A percentile compares a stretch with the other conserved stretches of the same genome.
These are phyloP conservation scores for Pythium myriotylum DNA, from an alignment of 352 stramenopile species.

Conservation along the genomic window DNA sequence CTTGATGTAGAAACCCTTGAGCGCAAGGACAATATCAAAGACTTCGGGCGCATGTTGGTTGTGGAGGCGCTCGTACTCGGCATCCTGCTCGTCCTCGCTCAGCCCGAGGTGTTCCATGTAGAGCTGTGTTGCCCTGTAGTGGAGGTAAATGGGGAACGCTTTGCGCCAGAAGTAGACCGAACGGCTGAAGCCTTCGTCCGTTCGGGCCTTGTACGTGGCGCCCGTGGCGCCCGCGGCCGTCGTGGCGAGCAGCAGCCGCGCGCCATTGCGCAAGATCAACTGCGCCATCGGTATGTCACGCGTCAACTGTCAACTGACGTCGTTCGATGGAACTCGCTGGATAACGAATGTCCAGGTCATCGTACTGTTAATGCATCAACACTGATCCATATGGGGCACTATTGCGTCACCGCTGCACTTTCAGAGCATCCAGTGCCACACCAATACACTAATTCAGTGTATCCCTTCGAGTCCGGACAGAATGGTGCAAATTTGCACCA, in stretches of 20 bases:
- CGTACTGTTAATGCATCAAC: neutral
- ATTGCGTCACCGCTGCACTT: too few relatives aligned
- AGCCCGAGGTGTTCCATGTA: conserved; percentile 66
- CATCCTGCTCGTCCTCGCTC: conserved; percentile 55
- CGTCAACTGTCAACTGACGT: conserved; percentile 22
- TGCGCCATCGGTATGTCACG: conserved; percentile 24
- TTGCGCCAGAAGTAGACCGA: conserved; percentile 89
- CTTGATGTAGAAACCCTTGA: conserved; percentile 91
- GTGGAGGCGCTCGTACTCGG: conserved; percentile 76
- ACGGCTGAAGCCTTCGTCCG: conserved; percentile 78
- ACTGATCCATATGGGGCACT: too few relatives aligned
- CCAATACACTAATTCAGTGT: too few relatives aligned
- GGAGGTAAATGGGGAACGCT: conserved; percentile 85
- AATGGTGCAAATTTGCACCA: too few relatives aligned
- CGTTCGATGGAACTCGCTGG: conserved; percentile 22
- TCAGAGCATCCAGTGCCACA: too few relatives aligned
- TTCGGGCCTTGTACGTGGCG: conserved; percentile 60
- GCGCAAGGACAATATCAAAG: conserved; percentile 80
- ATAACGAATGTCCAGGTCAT: conserved; percentile 18
- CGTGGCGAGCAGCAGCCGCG: conserved; percentile 57
- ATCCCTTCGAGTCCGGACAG: too few relatives aligned
- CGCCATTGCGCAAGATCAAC: conserved; percentile 60
- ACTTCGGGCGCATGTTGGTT: conserved; percentile 74
- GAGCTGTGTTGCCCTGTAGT: conserved; percentile 77
- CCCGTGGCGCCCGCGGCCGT: conserved; percentile 46